phyloP scores from a whole-genome alignment of 495 filamentous ascomycete species.

The Penicillium paradoxum region DNA sequence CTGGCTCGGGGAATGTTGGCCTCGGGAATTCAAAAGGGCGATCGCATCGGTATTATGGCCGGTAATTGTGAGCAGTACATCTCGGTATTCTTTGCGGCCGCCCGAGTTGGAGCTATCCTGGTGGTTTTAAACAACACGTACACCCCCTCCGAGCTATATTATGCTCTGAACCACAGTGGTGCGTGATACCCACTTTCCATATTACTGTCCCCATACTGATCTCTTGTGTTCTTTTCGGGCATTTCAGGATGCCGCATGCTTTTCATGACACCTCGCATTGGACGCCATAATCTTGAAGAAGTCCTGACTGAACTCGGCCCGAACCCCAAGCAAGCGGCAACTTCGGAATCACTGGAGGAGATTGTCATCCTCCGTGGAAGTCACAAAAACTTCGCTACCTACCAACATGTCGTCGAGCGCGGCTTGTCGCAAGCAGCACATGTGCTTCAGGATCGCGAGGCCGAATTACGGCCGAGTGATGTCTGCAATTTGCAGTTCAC shows the following conservation, averaged over 20 bases:
- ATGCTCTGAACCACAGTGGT: constrained; percentile 62
- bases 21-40: constrained; percentile 56
- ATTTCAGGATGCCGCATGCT: constrained; percentile 55
- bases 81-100: constrained; percentile 62
- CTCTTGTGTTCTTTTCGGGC: background rate
- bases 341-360: constrained; percentile 35
- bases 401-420: constrained; percentile 40
- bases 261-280: constrained; percentile 60
- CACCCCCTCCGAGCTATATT: constrained; percentile 56
- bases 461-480: constrained; percentile 51
- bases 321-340: constrained; percentile 28
- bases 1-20: constrained; percentile 55
- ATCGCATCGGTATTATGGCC: constrained; percentile 64
- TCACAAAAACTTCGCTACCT: constrained; percentile 47
- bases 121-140: constrained; percentile 72
- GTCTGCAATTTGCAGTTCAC: constrained; percentile 70
- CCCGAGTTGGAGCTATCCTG: constrained; percentile 59
- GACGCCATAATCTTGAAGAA: constrained; percentile 49
- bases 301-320: constrained; percentile 48
- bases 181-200: constrained; percentile 14
- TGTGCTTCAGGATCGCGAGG: constrained; percentile 39
- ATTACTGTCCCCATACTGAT: constrained; percentile 2
- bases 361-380: constrained; percentile 53
- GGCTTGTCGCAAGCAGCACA: constrained; percentile 31
- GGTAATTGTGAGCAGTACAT: constrained; percentile 70